Evolutionary conservation across 257 asterid species (phyloP).

Genomic region (Przewalskia tangutica): DNA sequence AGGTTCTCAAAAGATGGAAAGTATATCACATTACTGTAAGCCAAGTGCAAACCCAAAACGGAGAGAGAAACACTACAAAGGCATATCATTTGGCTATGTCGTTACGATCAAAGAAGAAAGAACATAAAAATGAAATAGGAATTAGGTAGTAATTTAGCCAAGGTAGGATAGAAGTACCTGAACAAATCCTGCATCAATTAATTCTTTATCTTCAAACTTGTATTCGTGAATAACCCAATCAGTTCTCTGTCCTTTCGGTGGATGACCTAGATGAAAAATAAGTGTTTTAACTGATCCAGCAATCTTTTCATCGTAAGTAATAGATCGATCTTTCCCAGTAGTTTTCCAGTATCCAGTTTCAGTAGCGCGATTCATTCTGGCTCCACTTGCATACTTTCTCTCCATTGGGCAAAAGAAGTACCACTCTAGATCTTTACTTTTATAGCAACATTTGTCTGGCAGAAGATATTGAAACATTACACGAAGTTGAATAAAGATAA

Average conservation of each 20-base stretch:
- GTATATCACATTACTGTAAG: background rate
- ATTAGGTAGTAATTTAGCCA: background rate
- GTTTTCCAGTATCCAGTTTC: conserved; percentile 83
- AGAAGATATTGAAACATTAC: background rate
- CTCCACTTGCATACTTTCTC: conserved; percentile 70
- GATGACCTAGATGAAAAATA: conserved; percentile 67
- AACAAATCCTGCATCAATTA: conserved; percentile 40
- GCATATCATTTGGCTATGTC: background rate
- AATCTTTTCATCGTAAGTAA: conserved; percentile 17
- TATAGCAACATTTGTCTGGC: conserved; percentile 60
- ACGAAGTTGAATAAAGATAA: background rate
- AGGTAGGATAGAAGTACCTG: conserved; percentile 37
- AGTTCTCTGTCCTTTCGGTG: conserved; percentile 68
- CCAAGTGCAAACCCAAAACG: background rate
- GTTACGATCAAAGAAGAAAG: background rate
- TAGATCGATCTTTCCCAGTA: conserved; percentile 61
- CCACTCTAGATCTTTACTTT: conserved; percentile 75
- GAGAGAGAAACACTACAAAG: background rate
- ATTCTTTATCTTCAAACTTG: conserved; percentile 31
- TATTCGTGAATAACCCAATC: conserved; percentile 84
- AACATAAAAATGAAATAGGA: background rate
- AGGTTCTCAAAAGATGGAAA: background rate
- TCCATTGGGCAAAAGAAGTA: conserved; percentile 86
- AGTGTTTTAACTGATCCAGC: conserved; percentile 72
- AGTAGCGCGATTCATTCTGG: conserved; percentile 69